Evolutionary conservation across 306 rosid genomes (phyloP), one percentile per base, ranked within the genome.

Genomic region (Casuarina cunninghamiana): DNA sequence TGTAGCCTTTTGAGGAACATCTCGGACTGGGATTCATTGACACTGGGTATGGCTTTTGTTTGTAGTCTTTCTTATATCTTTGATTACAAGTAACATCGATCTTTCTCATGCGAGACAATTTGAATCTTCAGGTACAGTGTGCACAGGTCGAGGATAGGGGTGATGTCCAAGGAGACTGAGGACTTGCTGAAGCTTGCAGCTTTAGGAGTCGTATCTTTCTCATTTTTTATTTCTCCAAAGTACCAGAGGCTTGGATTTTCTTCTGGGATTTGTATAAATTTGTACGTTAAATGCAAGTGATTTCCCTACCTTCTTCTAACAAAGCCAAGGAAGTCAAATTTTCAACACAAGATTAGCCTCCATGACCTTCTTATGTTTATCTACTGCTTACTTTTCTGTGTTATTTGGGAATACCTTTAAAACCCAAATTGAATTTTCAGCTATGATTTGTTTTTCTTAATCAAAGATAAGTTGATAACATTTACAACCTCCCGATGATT

Each of bases 61-160:
- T 26, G 15, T 11, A 5, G 2, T 32, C 15, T 1, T 48, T 66
- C 10, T 2, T 45, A 3, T 6, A 35, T 38, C 12, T 9, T 79
- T 66, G 21, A 3, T 72, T 12, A 0, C 26, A 15, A 19, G 11
- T 41, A 46, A 55, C 19, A 26, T 39, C 37, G 1, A 26, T 8
- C 3, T 57, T 63, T 6, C 12, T 74, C 49, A 17, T 77, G 26
- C 9, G 66, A 9, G 62, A 43, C n/a, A 16, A 38, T 37, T 81
- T 48, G 37, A 69, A 72, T 73, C 78, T 88, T 80, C 87, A 94
- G 97, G 93, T 94, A 90, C 69, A 94, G 94, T 67, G 97, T 96
- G 78, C 97, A 94, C 82, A 91, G 98, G 98, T 94, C 96, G 10
- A 94, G 98, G 81, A 91, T 91, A 78, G 97, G 97, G 68, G 98